Percentiles rank a stretch among this genome's conserved stretches.
Conservation (phyloP, 345 rosid genomes). For the Pistacia vera region DNA sequence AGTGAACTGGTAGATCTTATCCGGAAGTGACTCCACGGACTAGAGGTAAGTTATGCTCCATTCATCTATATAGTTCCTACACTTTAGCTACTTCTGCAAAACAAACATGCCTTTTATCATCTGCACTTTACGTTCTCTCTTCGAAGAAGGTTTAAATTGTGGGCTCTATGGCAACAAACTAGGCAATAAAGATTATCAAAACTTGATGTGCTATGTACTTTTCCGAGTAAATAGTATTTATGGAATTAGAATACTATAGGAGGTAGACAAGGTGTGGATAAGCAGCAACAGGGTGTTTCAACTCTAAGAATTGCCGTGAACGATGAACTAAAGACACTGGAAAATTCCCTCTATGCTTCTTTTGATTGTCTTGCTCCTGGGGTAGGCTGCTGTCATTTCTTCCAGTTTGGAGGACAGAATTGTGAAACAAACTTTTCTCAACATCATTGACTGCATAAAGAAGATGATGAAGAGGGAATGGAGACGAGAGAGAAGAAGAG, state of each 20-base stretch:
- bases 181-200: background rate
- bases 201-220: background rate
- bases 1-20: constrained; percentile 73
- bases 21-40: constrained; percentile 39
- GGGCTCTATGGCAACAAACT: background rate
- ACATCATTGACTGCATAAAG: constrained; percentile 45
- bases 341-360: constrained; percentile 61
- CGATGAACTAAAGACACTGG: constrained; percentile 81
- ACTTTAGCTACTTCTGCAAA: background rate
- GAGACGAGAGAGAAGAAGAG: constrained; percentile 23
- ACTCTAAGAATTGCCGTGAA: constrained; percentile 90
- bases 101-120: background rate
- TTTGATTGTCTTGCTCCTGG: constrained; percentile 82
- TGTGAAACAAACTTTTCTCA: constrained; percentile 85
- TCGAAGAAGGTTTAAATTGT: background rate
- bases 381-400: constrained; percentile 89
- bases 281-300: constrained; percentile 97
- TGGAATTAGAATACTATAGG: constrained; percentile 40
- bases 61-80: background rate
- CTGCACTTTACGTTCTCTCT: background rate
- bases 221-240: constrained; percentile 6
- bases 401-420: constrained; percentile 94
- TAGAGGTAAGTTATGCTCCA: constrained; percentile 46
- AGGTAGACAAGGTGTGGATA: constrained; percentile 96
- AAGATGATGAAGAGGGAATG: constrained; percentile 27